Evolutionary conservation across 2,329 filamentous ascomycete genomes (phyloP).

Genomic region (Annulohypoxylon truncatum): DNA sequence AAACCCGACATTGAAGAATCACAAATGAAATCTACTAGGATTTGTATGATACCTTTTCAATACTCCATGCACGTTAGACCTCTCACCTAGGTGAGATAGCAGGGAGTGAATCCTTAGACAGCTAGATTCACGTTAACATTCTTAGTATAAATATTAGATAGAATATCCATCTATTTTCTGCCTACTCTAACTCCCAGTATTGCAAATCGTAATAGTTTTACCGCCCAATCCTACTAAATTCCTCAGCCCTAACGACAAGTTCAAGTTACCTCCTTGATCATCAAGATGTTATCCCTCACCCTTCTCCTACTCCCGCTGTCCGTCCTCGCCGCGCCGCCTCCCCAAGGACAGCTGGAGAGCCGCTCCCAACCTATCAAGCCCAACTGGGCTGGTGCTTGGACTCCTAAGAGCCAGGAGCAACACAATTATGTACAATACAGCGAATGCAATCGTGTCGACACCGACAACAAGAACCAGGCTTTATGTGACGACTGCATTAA

Average conservation of each 20-base stretch:
- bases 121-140: not conserved
- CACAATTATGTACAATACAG: no score
- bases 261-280: not conserved
- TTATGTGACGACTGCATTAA: not conserved
- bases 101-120: not conserved
- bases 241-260: not conserved
- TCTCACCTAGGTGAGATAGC: not conserved
- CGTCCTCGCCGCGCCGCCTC: constrained; percentile 16
- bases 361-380: not conserved
- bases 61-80: not conserved
- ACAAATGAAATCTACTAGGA: not conserved
- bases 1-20: not conserved
- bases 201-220: not conserved
- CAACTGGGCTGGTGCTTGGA: constrained; percentile 11
- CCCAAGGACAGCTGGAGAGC: not conserved
- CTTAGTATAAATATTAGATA: not conserved
- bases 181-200: not conserved
- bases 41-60: not conserved
- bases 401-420: no score
- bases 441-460: not conserved
- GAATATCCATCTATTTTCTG: not conserved
- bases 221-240: not conserved
- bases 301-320: constrained; percentile 24
- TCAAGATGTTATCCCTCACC: constrained; percentile 22
- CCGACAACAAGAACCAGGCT: not conserved